Base-by-base conservation (phyloP, 192 early-diverging fungal species). In the Haplosporangium gracile region DNA sequence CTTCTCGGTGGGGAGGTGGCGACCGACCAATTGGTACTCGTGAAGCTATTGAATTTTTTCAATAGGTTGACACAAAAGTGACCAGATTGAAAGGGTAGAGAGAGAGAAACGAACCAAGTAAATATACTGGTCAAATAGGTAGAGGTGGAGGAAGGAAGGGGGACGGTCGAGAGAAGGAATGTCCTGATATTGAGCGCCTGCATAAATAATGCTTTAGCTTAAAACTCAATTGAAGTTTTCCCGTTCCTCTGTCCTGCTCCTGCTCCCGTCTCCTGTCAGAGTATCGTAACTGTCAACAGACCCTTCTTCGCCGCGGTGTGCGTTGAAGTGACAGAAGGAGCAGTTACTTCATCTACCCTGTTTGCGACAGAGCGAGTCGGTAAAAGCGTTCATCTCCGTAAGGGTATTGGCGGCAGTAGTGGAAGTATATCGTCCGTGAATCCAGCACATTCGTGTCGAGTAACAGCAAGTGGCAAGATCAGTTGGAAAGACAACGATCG, bases 1-100 rank as follows among this genome's bases (percentile, higher is more conserved):
- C 90, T 94, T 95, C 89, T 96, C 96, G 78, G 96, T 95, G 70
- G 98, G 98, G 74, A 95, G 93, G 89, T 96, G 96, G 88, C 97
- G 97, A 89, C 98, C 98, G 93, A 99, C 93, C 90, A 99, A 97
- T 83, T 91, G 90, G 84, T 91, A 90, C 87, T 91, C 89, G 83
- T 90, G 88, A 79, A 91, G 89, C 89, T 90, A 80, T 85, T 80
- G 81, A 77, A 42, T 60, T 39, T 60, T 72, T 49, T 47, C 80
- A 75, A 76, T 84, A 71, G 77, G 70, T 82, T 71, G 51, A 75
- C 78, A 72, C 80, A 49, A 81, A 7, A 74, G 75, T 40, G 71
- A 77, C 65, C 69, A 86, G 39, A 79, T 75, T 74, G 75, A 80
- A 78, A 77, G 68, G 76, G 69, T 43, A 63, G 24, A 29, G 75